Evolutionary conservation across 345 rosid species (phyloP), one percentile per base, ranked within the genome.

Genomic region (Citrus trifoliata): DNA sequence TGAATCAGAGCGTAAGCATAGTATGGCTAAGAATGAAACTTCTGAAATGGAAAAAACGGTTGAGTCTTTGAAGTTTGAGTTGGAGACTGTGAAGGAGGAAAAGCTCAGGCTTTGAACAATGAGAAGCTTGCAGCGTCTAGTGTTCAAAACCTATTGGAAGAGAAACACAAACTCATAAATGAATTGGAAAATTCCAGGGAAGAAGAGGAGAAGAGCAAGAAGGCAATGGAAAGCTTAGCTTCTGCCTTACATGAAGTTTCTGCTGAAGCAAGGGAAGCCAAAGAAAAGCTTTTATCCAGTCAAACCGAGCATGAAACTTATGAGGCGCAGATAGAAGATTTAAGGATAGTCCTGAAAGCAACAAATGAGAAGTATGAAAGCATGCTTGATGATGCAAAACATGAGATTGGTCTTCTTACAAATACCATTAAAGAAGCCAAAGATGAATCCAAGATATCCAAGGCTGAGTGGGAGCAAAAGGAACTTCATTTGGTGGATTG

Each of bases 151-250:
- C 87, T 96, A 59, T 73, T 89, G 48, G 95, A 91, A 79, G 97
- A 96, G 89, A 96, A 86, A 80, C 87, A 85, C 85, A 88, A 88
- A 66, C 94, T 93, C 37, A 86, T 93, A 51, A 84, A 86, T 56
- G 95, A 96, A 37, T 76, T 94, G 77, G 93, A 93, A 80, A 89
- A 70, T 77, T 87, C 94, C 35, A 89, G 84, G 83, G 92, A 89
- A 25, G 98, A 94, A 87, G 98, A 94, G 73, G 97, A 93, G 84
- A 96, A 90, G 92, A 91, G 94, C 91, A 94, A 96, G 88, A 91
- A 91, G 87, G 99, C 98, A 55, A 94, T 93, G 95, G 99, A 96
- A 85, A 96, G 91, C 71, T 89, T 96, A 79, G 97, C 99, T 77
- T 92, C 97, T 3, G 98, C 99, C 21, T 87, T 96, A 38, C 99